A percentile compares a stretch with the other conserved stretches of the same genome.
Evolutionary conservation across 306 rosid genomes (phyloP).

Genomic region (Quercus berberidifolia): DNA sequence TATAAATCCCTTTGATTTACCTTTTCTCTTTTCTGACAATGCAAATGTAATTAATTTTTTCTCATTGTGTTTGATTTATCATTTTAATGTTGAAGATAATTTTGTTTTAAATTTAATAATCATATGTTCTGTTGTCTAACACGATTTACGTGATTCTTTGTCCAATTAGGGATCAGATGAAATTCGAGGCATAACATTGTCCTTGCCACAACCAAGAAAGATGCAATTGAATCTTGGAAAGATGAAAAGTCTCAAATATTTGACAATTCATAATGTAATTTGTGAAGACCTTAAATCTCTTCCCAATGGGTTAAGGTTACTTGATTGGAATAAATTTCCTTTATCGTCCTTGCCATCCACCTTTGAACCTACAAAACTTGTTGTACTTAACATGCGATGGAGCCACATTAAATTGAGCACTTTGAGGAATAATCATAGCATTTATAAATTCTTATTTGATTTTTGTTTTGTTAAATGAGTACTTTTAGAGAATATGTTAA

Average conservation of each 20-base stretch:
- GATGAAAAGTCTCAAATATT: constrained; percentile 29
- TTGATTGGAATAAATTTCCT: constrained; percentile 36
- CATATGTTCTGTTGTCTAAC: too few relatives aligned
- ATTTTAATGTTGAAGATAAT: too few relatives aligned
- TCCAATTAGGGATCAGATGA: constrained; percentile 8
- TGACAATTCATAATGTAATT: constrained; percentile 17
- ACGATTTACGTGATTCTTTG: too few relatives aligned
- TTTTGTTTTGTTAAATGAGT: too few relatives aligned
- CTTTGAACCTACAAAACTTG: constrained; percentile 29
- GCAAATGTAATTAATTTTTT: too few relatives aligned
- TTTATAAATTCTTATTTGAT: not conserved
- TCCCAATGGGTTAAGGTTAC: constrained; percentile 32
- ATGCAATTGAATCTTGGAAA: constrained; percentile 5
- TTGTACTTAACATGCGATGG: constrained; percentile 19
- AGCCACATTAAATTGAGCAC: constrained; percentile 18
- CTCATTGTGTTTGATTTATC: not conserved
- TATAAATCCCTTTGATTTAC: not conserved
- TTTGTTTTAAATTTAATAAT: too few relatives aligned
- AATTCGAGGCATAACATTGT: constrained; percentile 27
- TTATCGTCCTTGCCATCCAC: constrained; percentile 20
- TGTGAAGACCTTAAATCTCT: constrained; percentile 21
- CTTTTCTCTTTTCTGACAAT: not conserved
- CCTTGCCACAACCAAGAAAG: constrained; percentile 1
- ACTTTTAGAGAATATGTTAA: too few relatives aligned
- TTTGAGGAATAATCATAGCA: constrained; percentile 10